Percentiles rank a stretch among this genome's conserved stretches.
Evolutionary conservation across 164 flowering plant species (phyloP).

Genomic region (Magnolia kwangsiensis): DNA sequence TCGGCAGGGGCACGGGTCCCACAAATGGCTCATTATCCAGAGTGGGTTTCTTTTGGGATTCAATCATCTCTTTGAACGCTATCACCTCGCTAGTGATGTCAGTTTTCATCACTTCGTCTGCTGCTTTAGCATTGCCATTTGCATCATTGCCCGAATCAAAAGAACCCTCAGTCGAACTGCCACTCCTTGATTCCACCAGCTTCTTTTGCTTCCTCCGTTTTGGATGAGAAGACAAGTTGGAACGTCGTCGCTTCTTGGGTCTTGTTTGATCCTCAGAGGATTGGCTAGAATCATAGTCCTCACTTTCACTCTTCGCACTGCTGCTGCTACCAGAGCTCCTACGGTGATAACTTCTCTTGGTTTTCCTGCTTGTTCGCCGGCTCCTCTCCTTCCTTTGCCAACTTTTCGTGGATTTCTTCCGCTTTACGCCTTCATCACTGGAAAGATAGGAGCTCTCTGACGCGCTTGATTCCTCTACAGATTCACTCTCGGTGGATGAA

Average conservation of each 20-base stretch:
- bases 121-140: neutral
- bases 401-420: conserved; percentile 18
- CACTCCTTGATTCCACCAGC: conserved; percentile 28
- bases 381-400: conserved; percentile 27
- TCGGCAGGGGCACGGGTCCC: conserved; percentile 90
- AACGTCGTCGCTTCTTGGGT: conserved; percentile 16
- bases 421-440: conserved; percentile 15
- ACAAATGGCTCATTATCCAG: conserved; percentile 66
- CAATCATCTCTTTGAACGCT: conserved; percentile 71
- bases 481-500: conserved; percentile 26
- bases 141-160: neutral
- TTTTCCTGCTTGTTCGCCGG: conserved; percentile 3
- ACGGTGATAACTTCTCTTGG: conserved; percentile 22
- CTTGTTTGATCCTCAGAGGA: conserved; percentile 17
- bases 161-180: conserved; percentile 8
- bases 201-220: conserved; percentile 36
- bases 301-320: conserved; percentile 35
- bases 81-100: conserved; percentile 46
- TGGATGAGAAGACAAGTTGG: conserved; percentile 18
- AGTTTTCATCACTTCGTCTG: conserved; percentile 24
- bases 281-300: conserved; percentile 30
- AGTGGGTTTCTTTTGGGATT: conserved; percentile 63
- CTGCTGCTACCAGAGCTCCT: conserved; percentile 36
- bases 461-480: conserved; percentile 30
- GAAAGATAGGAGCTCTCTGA: conserved; percentile 19